Evolutionary conservation across 129 eudicot genomes (phyloP), one percentile per base, ranked within the genome.

Genomic region (Centella asiatica): DNA sequence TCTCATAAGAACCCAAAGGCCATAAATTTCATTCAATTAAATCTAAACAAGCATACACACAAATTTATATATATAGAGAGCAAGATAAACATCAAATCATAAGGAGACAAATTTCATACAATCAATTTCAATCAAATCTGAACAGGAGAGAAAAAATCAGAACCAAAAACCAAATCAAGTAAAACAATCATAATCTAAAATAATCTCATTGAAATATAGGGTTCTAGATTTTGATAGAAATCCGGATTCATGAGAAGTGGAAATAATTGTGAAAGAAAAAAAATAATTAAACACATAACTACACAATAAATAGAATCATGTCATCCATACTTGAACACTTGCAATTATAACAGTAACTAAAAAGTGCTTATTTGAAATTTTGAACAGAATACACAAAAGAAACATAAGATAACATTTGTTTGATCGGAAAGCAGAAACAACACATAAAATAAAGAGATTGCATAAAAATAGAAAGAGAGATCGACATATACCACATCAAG

Each of bases 401-500:
- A 26, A 27, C 37, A 57, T 42, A 62, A 47, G n/a, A 68, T 39
- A 67, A 63, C 39, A 48, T 64, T 10, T 51, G 59, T 78, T 60
- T 49, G 64, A 32, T 26, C 40, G 44, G 7, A 55, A 71, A 72
- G 64, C 51, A 46, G 48, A 1, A 64, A 23, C 40, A 63, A 32
- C 52, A 56, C 29, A 39, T 10, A 56, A 44, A 15, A 50, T 29
- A 13, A 5, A 34, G 42, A 5, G 31, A 34, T 47, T 46, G 20
- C 33, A 23, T 24, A 59, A 44, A 32, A 20, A 17, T 25, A 6
- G 31, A 39, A 32, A 33, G n/a, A 42, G 42, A 72, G 54, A 27
- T 33, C 48, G 14, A 60, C 39, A 72, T 78, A 65, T 74, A 77
- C 77, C 82, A 83, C 72, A 83, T 60, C 76, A 78, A 77, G 80